These are phyloP conservation scores for Beverwykella pulmonaria DNA, from an alignment of 495 filamentous ascomycete genomes.

Conservation along the genomic window DNA sequence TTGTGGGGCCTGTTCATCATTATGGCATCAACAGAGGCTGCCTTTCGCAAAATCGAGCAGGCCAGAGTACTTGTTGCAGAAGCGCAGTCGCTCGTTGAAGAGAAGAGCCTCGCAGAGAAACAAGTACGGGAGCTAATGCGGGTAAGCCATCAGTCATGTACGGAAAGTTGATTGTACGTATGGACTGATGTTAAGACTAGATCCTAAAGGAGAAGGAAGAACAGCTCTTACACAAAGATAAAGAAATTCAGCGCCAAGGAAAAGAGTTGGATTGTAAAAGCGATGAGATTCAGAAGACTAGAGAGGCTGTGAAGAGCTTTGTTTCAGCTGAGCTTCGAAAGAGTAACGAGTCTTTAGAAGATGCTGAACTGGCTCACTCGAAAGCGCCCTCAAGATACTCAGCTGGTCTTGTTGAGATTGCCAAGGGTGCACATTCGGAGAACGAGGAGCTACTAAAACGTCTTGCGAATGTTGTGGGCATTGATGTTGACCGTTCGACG, in stretches of 20 bases:
- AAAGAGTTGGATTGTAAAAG: neutral
- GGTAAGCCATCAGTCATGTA: neutral
- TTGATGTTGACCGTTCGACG: neutral
- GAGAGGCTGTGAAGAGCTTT: neutral
- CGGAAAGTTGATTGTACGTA: neutral
- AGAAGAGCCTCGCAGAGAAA: neutral
- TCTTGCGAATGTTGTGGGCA: neutral
- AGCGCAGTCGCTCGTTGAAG: neutral
- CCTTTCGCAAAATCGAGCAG: neutral
- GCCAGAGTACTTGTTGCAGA: neutral
- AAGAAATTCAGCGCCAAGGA: neutral
- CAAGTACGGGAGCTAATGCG: neutral
- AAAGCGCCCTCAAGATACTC: slow-evolving; percentile 1
- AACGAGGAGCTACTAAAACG: slow-evolving; percentile 1
- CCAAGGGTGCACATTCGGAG: neutral
- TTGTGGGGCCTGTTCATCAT: neutral
- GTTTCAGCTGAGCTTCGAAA: neutral
- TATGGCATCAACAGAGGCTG: neutral
- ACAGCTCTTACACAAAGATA: neutral
- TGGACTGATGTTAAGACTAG: neutral
- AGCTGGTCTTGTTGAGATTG: slow-evolving; percentile 2
- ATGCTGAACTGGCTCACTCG: neutral
- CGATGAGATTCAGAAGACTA: neutral
- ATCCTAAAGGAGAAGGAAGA: neutral
- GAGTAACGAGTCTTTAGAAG: neutral